Base-by-base conservation (phyloP, 495 filamentous ascomycete genomes). In the Schizothecium vesticola region DNA sequence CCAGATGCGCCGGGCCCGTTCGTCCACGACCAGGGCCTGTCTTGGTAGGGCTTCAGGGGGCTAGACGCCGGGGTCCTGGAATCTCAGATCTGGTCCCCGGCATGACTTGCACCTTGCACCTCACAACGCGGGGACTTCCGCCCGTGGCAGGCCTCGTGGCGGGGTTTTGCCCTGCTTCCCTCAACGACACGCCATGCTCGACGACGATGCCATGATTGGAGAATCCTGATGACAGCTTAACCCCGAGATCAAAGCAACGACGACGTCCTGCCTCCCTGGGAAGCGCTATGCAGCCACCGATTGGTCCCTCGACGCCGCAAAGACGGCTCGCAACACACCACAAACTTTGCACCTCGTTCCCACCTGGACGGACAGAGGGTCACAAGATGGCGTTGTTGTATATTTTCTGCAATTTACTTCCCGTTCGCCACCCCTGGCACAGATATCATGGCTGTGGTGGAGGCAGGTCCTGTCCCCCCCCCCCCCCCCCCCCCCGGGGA, bases 391-490 rank as follows among this genome's bases (percentile, higher is more conserved):
- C 69, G 75, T 70, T 28, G 58, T 56, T 65, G 66, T 67, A 74
- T 70, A 77, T 73, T 74, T 60, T 73, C 73, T 60, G 16, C 73
- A 76, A 78, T 78, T 59, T 72, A 71, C 58, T 59, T 76, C 71
- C 74, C 73, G 71, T 68, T 64, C 63, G 56, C 58, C 1, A 62
- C 68, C 67, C 74, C 70, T 69, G 68, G 61, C 28, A 28, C 36
- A 55, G 63, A 73, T 66, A 64, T 69, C 67, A 67, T 31, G 64
- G 56, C 67, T 63, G 61, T 67, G 65, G 31, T 23, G 19, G 36
- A 55, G 59, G 60, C 66, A 68, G 61, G 67, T 69, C 61, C 56
- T 69, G 13, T 21, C 12, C 29, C n/a, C 66, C n/a, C 19, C 24
- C 12, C 29, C n/a, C 66, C n/a, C 61, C 36, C 36, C 36, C 36